These are phyloP conservation scores for Apostasia shenzhenica DNA, from an alignment of 106 monocot genomes.

Conservation along the genomic window DNA sequence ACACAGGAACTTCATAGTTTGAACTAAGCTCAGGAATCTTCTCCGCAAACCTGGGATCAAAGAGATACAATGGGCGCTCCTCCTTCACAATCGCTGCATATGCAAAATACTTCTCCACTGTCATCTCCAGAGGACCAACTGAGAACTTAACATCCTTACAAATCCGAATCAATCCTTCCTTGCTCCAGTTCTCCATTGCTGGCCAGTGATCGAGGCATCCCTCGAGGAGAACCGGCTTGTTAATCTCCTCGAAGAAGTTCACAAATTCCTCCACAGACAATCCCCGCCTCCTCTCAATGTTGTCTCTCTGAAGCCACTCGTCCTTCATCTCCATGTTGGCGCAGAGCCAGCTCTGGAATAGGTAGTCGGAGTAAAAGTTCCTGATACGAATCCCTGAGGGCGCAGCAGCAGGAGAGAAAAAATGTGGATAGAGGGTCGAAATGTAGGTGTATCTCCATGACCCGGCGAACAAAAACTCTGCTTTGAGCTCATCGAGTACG, in stretches of 20 bases:
- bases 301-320: slow-evolving; percentile 75
- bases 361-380: slow-evolving; percentile 88
- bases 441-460: slow-evolving; percentile 76
- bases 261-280: slow-evolving; percentile 77
- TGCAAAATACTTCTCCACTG: slow-evolving; percentile 49
- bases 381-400: slow-evolving; percentile 23
- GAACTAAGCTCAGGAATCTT: slow-evolving; percentile 68
- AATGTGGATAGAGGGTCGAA: slow-evolving; percentile 1
- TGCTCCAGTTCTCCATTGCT: slow-evolving; percentile 62
- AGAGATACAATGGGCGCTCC: slow-evolving; percentile 91
- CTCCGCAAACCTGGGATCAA: slow-evolving; percentile 86
- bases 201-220: slow-evolving; percentile 71
- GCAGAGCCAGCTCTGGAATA: slow-evolving; percentile 99
- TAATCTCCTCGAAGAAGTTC: slow-evolving; percentile 66
- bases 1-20: slow-evolving; percentile 69
- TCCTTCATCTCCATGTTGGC: slow-evolving; percentile 88
- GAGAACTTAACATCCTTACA: slow-evolving; percentile 57
- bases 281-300: slow-evolving; percentile 45
- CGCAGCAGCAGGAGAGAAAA: background rate
- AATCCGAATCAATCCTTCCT: slow-evolving; percentile 26
- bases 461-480: slow-evolving; percentile 45
- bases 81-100: slow-evolving; percentile 54
- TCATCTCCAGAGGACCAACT: slow-evolving; percentile 87
- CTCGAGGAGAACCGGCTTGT: slow-evolving; percentile 79
- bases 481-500: slow-evolving; percentile 46